Evolutionary conservation across 2,329 filamentous ascomycete genomes (phyloP).

Genomic region (Paramyrothecium roridum): DNA sequence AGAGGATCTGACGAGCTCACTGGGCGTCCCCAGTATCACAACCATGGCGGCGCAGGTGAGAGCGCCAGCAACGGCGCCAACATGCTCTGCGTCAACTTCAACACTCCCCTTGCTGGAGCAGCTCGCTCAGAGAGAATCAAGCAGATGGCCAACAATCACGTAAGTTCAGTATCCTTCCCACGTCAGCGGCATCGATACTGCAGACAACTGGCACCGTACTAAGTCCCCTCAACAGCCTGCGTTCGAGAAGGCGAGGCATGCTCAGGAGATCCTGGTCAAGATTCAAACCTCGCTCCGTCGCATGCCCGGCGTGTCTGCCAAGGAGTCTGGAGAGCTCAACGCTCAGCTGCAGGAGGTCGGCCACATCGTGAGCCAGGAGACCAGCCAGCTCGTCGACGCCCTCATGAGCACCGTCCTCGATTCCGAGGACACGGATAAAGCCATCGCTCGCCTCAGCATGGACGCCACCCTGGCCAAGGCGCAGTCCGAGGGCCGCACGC

Average conservation of each 20-base stretch:
- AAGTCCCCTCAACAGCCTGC: constrained; percentile 11
- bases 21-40: background rate
- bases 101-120: constrained; percentile 32
- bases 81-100: constrained; percentile 36
- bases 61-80: constrained; percentile 2
- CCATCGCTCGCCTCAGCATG: constrained; percentile 33
- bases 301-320: constrained; percentile 33
- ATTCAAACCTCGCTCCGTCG: constrained; percentile 34
- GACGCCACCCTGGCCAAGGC: constrained; percentile 33
- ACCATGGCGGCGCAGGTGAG: background rate
- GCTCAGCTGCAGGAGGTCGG: constrained; percentile 32
- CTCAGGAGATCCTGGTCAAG: constrained; percentile 32
- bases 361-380: constrained; percentile 34
- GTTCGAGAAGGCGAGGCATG: constrained; percentile 26
- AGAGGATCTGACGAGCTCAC: background rate
- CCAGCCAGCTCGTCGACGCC: constrained; percentile 33
- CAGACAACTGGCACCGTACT: background rate
- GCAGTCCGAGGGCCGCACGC: constrained; percentile 26
- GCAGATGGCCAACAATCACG: constrained; percentile 35
- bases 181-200: background rate
- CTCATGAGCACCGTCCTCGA: constrained; percentile 33
- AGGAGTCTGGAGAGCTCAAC: constrained; percentile 30
- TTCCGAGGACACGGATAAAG: constrained; percentile 34
- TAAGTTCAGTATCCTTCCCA: constrained; percentile 11
- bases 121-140: constrained; percentile 32